A percentile compares a stretch with the other conserved stretches of the same genome.
Conservation (phyloP, 2,329 filamentous ascomycete genomes). For the Septoria petroselini region DNA sequence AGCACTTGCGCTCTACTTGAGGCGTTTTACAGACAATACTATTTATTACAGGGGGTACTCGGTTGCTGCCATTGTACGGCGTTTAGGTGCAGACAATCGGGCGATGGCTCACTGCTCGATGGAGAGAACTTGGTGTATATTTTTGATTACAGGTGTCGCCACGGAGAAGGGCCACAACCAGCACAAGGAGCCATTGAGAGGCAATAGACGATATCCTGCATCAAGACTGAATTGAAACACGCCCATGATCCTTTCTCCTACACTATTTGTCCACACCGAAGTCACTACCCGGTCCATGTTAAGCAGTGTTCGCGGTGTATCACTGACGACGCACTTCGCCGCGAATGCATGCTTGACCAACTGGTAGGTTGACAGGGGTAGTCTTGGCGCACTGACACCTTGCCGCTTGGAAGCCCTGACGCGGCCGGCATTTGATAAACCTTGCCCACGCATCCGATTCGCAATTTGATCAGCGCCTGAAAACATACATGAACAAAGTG, state of each 20-base stretch:
- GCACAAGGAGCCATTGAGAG: too few species aligned
- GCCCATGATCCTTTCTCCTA: neutral
- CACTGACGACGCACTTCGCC: conserved; percentile 3
- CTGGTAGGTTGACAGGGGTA: conserved; percentile 1
- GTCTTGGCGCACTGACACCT: neutral
- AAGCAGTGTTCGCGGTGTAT: neutral
- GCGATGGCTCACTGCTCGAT: too few species aligned
- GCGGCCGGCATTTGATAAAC: conserved; percentile 4
- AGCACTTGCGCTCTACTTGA: neutral
- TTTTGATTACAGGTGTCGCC: too few species aligned
- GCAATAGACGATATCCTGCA: neutral
- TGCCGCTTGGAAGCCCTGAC: conserved; percentile 6
- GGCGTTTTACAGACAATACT: neutral
- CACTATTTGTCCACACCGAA: neutral
- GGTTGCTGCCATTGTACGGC: neutral
- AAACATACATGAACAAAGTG: neutral
- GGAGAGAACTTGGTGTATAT: too few species aligned
- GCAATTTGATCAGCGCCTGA: neutral
- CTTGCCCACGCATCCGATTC: conserved; percentile 5
- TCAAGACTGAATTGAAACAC: neutral
- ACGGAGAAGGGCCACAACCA: too few species aligned
- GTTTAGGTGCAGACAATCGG: neutral
- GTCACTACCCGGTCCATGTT: neutral
- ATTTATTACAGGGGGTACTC: neutral
- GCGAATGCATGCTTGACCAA: neutral